Evolutionary conservation across 148 eudicot genomes (phyloP).

Genomic region (Agrostemma githago): DNA sequence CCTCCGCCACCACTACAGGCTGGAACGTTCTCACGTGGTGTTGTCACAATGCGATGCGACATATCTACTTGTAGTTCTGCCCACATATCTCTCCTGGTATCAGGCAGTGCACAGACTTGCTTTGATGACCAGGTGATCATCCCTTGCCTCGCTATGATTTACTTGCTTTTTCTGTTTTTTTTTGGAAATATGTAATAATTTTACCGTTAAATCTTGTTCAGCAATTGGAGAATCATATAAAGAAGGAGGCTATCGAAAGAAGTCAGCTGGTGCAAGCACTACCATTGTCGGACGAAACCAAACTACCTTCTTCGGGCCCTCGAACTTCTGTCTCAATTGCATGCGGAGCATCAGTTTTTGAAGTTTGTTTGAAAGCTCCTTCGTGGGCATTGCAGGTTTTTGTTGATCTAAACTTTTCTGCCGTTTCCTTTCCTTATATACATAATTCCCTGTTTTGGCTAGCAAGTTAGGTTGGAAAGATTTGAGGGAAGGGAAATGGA

Average conservation of each 20-base stretch:
- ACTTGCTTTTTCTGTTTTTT: neutral
- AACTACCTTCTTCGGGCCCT: conserved; percentile 54
- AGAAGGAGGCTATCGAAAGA: conserved; percentile 77
- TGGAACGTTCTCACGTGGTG: conserved; percentile 91
- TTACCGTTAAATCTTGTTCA: conserved; percentile 21
- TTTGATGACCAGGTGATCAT: conserved; percentile 91
- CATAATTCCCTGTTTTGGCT: neutral
- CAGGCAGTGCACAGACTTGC: conserved; percentile 97
- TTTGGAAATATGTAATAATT: conserved; percentile 12
- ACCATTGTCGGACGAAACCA: conserved; percentile 44
- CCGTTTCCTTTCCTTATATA: neutral
- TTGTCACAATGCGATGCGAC: conserved; percentile 97
- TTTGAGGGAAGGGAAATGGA: neutral
- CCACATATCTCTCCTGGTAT: conserved; percentile 85
- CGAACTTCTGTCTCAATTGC: conserved; percentile 85
- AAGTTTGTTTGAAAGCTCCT: conserved; percentile 86
- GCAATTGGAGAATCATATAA: conserved; percentile 91
- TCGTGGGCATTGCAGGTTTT: conserved; percentile 91
- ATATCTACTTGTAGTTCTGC: conserved; percentile 80
- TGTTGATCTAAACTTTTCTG: conserved; percentile 8
- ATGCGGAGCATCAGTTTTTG: conserved; percentile 80
- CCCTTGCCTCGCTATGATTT: neutral
- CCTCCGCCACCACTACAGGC: conserved; percentile 99
- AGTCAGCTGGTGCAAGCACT: conserved; percentile 63
- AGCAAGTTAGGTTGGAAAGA: neutral